These are phyloP conservation scores for Coemansia aciculifera DNA, from an alignment of 192 early-diverging fungal species.

Conservation along the genomic window DNA sequence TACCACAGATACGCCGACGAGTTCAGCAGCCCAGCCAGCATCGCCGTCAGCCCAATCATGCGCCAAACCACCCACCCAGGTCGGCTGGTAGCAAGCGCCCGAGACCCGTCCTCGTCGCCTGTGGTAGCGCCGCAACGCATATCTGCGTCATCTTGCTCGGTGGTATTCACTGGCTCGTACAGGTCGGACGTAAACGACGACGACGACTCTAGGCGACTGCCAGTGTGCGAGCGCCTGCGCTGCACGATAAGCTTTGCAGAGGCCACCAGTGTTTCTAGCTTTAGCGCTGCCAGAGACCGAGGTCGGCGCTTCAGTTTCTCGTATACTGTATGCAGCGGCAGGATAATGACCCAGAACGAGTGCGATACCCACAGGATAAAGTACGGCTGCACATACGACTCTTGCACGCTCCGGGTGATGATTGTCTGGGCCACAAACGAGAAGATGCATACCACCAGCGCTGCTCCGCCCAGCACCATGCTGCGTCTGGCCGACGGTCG, in stretches of 20 bases:
- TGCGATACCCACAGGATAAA: slow-evolving; percentile 59
- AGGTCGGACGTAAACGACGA: slow-evolving; percentile 2
- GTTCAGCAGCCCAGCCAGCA: slow-evolving; percentile 63
- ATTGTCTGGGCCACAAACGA: slow-evolving; percentile 44
- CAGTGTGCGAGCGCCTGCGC: slow-evolving; percentile 12
- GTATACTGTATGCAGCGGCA: slow-evolving; percentile 45
- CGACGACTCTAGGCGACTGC: background rate
- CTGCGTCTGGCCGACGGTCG: slow-evolving; percentile 40
- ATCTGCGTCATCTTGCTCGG: slow-evolving; percentile 14
- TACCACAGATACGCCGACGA: slow-evolving; percentile 80
- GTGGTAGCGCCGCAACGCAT: background rate
- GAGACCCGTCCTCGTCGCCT: slow-evolving; percentile 14
- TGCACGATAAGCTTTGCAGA: slow-evolving; percentile 47
- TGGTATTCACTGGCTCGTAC: slow-evolving; percentile 27
- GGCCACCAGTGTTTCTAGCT: slow-evolving; percentile 41
- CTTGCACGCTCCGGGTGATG: slow-evolving; percentile 50
- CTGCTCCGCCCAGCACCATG: slow-evolving; percentile 37
- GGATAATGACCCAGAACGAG: slow-evolving; percentile 45
- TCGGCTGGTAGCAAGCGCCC: slow-evolving; percentile 19
- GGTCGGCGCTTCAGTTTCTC: slow-evolving; percentile 42
- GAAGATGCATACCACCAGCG: slow-evolving; percentile 44
- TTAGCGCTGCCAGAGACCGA: slow-evolving; percentile 31
- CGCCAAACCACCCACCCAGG: slow-evolving; percentile 32
- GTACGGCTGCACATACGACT: slow-evolving; percentile 53
- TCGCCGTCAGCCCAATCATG: slow-evolving; percentile 19